A percentile compares a stretch with the other conserved stretches of the same genome.
Evolutionary conservation across 2,329 filamentous ascomycete genomes (phyloP).

Genomic region (Didymosphaeria variabile): DNA sequence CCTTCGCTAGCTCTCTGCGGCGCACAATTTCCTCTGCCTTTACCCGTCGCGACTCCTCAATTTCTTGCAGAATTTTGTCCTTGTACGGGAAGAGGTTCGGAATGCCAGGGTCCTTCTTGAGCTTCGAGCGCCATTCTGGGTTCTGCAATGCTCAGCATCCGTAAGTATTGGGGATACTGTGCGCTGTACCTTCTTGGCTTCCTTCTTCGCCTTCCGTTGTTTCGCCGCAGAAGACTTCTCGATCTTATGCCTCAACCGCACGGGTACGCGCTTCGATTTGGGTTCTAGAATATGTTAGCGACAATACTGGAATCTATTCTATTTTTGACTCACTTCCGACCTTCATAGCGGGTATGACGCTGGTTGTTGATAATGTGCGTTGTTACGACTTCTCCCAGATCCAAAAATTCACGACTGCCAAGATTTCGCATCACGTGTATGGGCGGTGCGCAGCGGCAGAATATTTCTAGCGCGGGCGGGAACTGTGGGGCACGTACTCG

Average conservation of each 20-base stretch:
- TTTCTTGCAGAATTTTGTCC: slow-evolving; percentile 91
- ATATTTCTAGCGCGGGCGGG: background rate
- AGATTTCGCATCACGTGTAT: slow-evolving; percentile 22
- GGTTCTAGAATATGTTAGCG: slow-evolving; percentile 70
- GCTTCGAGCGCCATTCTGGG: slow-evolving; percentile 91
- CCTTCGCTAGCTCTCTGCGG: slow-evolving; percentile 73
- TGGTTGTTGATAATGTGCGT: slow-evolving; percentile 22
- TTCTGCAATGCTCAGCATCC: slow-evolving; percentile 64
- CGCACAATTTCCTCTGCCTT: slow-evolving; percentile 79
- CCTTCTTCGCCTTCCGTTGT: slow-evolving; percentile 87
- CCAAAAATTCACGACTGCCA: slow-evolving; percentile 34
- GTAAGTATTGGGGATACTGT: background rate
- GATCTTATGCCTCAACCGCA: slow-evolving; percentile 94
- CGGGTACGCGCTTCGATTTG: slow-evolving; percentile 89
- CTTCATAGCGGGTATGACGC: slow-evolving; percentile 46
- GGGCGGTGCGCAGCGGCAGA: slow-evolving; percentile 22
- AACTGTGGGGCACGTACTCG: slow-evolving; percentile 2
- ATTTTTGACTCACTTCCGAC: slow-evolving; percentile 50
- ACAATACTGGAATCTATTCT: slow-evolving; percentile 2
- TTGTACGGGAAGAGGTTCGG: slow-evolving; percentile 98
- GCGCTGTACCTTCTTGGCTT: slow-evolving; percentile 75
- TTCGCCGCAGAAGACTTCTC: slow-evolving; percentile 90
- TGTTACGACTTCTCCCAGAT: slow-evolving; percentile 20
- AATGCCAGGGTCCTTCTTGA: slow-evolving; percentile 98
- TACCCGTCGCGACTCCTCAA: slow-evolving; percentile 83